Base-by-base conservation (phyloP, 2,329 filamentous ascomycete genomes). In the Fusarium sp. region DNA sequence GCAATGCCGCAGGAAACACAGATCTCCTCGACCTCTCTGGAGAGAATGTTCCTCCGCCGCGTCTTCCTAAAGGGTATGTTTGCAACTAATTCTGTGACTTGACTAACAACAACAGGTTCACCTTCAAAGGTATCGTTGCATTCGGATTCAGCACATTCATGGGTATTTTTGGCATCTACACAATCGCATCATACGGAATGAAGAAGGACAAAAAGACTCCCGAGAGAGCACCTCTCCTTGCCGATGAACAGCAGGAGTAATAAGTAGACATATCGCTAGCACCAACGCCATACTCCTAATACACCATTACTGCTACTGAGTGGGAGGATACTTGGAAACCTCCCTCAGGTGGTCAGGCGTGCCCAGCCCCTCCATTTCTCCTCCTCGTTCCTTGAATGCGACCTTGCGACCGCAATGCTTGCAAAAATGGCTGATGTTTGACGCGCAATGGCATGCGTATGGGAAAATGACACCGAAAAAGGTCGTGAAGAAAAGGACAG, bases 1-100 rank as follows among this genome's bases (percentile, higher is more conserved):
- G 93, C 6, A 96, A 96, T 71, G 93, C 92, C 0, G 93, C 92
- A 0, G 93, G 84, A 1, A 93, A 94, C 73, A 89, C 86, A 0
- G 78, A 95, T 68, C 79, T 87, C 10, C 78, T 92, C 0, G 86
- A 96, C 65, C 79, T 93, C 3, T 78, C 76, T 0, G 90, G 90
- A 11, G 81, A 91, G 75, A 90, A 89, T 56, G 78, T 75, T 35
- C 82, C 84, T 3, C 85, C 87, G 0, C 78, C 77, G 0, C 82
- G 80, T 43, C 75, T 95, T 17, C 91, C 92, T 0, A 83, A 80
- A 1, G 92, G 92, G 81, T 85, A 79, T 67, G 82, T 79, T n/a
- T 15, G 23, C 7, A 2, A 37, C 53, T 8, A 4, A 11, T 13
- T 13, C 14, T 23, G 3, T 4, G n/a, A 19, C 33, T 20, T 20